Evolutionary conservation across 768 basidiomycete genomes (phyloP), one percentile per base, ranked within the genome.

Genomic region (Mycena metata): DNA sequence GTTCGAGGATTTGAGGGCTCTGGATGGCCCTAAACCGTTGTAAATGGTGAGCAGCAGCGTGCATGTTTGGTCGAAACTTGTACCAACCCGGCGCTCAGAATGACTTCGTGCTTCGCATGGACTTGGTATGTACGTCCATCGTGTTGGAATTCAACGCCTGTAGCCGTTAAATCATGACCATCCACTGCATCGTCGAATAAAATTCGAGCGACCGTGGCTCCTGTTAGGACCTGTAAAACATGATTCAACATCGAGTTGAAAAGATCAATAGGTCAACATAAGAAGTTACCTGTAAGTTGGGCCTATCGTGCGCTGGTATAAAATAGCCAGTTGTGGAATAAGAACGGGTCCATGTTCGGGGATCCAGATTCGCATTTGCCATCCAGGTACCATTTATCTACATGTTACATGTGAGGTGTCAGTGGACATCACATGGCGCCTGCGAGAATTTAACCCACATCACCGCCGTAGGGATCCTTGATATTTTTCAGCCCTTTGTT

Each of bases 61-160:
- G 33, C 33, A 16, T 12, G 33, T 19, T 33, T 52, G 51, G 51
- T 35, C 12, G n/a, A n/a, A 33, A 30, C 13, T 45, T 3, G 39
- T 24, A 43, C 41, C 16, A 26, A 83, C 82, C 83, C 85, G 6
- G 83, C 80, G 51, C 77, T 79, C 2, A 89, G 75, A 55, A 89
- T 83, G 35, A 89, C 87, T 75, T 90, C 88, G 60, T 82, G 83
- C 51, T 72, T 76, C 15, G 84, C 85, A 33, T 78, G 74, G 35
- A 83, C 83, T 5, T 75, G 65, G 64, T 82, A 79, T 7, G 51
- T 72, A 13, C 68, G 65, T 23, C 69, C 78, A 5, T 71, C 71
- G 46, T 77, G 51, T 21, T 80, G 71, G 73, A 88, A 89, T 60
- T 82, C 83, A 15, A 89, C 83, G 8, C 85, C 85, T 5, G 79